Base-by-base conservation (phyloP, 2,329 filamentous ascomycete genomes). In the Thermoascus crustaceus region DNA sequence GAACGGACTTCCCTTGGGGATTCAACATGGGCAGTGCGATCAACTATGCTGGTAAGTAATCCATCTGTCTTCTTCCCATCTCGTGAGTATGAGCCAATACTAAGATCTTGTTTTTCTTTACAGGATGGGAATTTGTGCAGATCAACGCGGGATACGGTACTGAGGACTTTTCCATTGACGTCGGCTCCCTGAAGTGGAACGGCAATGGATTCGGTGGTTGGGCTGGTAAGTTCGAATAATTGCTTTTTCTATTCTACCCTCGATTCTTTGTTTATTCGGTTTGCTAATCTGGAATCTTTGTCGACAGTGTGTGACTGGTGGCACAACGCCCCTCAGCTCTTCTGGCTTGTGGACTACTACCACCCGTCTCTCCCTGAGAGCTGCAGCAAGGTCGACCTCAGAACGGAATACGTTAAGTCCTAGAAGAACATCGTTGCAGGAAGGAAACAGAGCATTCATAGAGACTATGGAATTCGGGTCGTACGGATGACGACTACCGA, bases 261-360 rank as follows among this genome's bases (percentile, higher is more conserved):
- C 8, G 27, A 20, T 11, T 22, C 16, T 20, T 35, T 7, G 13
- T 32, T 7, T 18, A 13, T n/a, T 20, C 4, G 9, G 6, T 17
- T 11, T 36, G 14, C 30, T n/a, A n/a, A 11, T 38, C 14, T 9
- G 16, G 16, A 17, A 14, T 10, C 4, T 32, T 34, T 7, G 34
- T 22, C 17, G 21, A 23, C 19, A 64, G 61, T 59, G 5, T 64
- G 61, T 40, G 54, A 63, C 33, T 64, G 60, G 61, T 55, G 45
- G 41, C 60, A 64, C 45, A 54, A 54, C 23, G 49, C 47, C 13
- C 60, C 61, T 17, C 60, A 64, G 41, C 50, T 64, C 6, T 64
- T 64, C 51, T 63, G 55, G 42, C 32, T 58, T 5, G 45, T 54
- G 37, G 23, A 43, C 8, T 50, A 45, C 30, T 44, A 49, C 29